Evolutionary conservation across 2,329 filamentous ascomycete species (phyloP), one percentile per base, ranked within the genome.

Genomic region (Moelleriella libera): DNA sequence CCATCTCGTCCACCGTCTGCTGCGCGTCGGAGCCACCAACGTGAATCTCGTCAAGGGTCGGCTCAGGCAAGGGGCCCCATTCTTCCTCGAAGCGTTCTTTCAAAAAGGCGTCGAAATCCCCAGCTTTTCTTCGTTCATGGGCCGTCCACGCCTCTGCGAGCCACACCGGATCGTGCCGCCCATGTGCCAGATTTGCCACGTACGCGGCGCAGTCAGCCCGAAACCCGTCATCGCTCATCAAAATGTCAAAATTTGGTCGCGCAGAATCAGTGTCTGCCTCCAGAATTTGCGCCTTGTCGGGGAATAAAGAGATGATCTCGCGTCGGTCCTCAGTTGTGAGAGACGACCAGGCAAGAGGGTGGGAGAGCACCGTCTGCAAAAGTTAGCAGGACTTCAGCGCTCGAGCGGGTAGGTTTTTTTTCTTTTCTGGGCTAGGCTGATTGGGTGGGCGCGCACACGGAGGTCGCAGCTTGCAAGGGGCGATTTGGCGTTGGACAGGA

Each of bases 111-210:
- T 77, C 68, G 50, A 75, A 79, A 2, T 70, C 63, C 5, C 76
- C 76, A 1, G 61, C 56, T 45, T 61, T 63, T 48, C 74, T 70
- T 55, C 66, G 63, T 47, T 67, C 63, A 50, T 77, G 72, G 0
- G 76, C 75, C 4, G 57, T 57, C 64, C 70, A 76, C 1, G 76
- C 75, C 48, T 71, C 63, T 12, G 56, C 60, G 6, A 80, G 65
- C 75, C 75, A 79, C 11, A 67, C 64, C 1, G 67, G 64, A 52
- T 78, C 73, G 49, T 77, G 71, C 34, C 65, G 67, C 4, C 75
- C 75, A 37, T 63, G 59, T 5, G 57, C 52, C 14, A 79, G 58
- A 51, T 72, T 64, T 34, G 70, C 67, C 31, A 65, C 66, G 55
- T 72, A 74, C 4, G 62, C 62, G 0, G 67, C 63, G 46, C 68